phyloP scores from a whole-genome alignment of 768 basidiomycete species.

The Boletus vinaceobasis region DNA sequence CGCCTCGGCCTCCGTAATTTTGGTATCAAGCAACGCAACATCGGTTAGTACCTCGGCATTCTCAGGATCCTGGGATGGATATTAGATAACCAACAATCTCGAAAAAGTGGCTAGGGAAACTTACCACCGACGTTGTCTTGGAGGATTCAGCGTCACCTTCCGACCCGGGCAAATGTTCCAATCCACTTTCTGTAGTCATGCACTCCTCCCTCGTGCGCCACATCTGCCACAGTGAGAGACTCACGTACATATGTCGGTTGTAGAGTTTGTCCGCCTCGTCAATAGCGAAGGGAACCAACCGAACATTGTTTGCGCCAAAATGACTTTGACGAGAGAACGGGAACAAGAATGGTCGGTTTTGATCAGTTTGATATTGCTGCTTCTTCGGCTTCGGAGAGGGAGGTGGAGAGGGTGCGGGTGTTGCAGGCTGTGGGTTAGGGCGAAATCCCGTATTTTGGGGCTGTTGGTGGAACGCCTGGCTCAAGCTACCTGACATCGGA shows the following conservation, averaged over 20 bases:
- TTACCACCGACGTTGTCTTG: conserved; percentile 43
- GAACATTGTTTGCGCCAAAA: conserved; percentile 49
- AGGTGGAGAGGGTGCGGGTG: conserved; percentile 89
- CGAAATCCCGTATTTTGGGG: conserved; percentile 27
- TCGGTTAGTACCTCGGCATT: conserved; percentile 67
- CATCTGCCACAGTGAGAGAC: conserved; percentile 86
- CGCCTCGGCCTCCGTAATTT: conserved; percentile 62
- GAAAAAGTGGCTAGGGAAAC: conserved; percentile 6
- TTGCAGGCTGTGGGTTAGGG: conserved; percentile 65
- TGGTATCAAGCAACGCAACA: conserved; percentile 65
- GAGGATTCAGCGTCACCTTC: conserved; percentile 56
- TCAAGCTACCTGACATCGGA: conserved; percentile 35
- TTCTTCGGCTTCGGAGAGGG: conserved; percentile 90
- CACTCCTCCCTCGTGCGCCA: conserved; percentile 95
- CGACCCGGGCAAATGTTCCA: conserved; percentile 73
- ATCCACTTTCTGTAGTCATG: conserved; percentile 88
- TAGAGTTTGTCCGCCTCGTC: conserved; percentile 94
- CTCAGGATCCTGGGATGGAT: conserved; percentile 49
- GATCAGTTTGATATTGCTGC: conserved; percentile 98
- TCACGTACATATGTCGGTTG: conserved; percentile 85
- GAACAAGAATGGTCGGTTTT: conserved; percentile 88
- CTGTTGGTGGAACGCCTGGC: conserved; percentile 36
- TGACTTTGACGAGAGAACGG: conserved; percentile 76
- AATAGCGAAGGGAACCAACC: conserved; percentile 90
- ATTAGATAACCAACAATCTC: neutral